Percentiles rank a stretch among this genome's conserved stretches.
phyloP scores from a whole-genome alignment of 2,329 filamentous ascomycete species.

The Fusarium sp. region DNA sequence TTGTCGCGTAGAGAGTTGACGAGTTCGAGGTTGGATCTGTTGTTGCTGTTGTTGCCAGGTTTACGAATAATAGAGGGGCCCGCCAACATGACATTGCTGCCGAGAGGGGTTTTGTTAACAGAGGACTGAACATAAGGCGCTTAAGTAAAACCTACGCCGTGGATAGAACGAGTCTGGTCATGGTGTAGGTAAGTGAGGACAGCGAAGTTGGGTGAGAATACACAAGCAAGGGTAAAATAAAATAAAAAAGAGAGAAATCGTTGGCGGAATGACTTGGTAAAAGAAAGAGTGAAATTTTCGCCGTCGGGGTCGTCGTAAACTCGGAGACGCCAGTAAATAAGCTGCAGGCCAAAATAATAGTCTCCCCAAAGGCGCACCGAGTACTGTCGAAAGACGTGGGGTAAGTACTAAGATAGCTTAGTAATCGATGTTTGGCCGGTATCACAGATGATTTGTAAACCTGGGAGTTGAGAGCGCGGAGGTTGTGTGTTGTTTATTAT shows the following conservation, averaged over 20 bases:
- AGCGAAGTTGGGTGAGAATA: background rate
- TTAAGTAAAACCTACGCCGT: constrained; percentile 73
- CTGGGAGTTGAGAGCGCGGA: background rate
- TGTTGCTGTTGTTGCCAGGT: constrained; percentile 63
- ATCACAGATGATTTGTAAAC: constrained; percentile 2
- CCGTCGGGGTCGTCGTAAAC: constrained; percentile 38
- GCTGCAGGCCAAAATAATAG: constrained; percentile 38
- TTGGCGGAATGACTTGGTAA: constrained; percentile 12
- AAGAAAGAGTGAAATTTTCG: constrained; percentile 35
- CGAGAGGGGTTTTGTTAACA: constrained; percentile 39
- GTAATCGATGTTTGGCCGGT: constrained; percentile 17
- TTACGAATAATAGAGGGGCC: constrained; percentile 86
- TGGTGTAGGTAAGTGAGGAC: constrained; percentile 45
- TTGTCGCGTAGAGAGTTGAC: constrained; percentile 87
- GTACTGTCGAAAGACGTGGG: constrained; percentile 22
- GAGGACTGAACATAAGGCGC: constrained; percentile 18
- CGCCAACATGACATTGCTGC: constrained; percentile 82
- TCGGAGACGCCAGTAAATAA: constrained; percentile 31
- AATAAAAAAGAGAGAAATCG: constrained; percentile 5
- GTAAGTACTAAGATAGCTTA: constrained; percentile 25
- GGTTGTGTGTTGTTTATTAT: constrained; percentile 2
- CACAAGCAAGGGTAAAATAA: background rate
- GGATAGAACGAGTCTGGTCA: constrained; percentile 84
- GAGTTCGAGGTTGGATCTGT: constrained; percentile 92
- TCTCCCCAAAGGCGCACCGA: constrained; percentile 33